Conservation (phyloP, 2,329 filamentous ascomycete genomes). For the Colletotrichum shisoi region DNA sequence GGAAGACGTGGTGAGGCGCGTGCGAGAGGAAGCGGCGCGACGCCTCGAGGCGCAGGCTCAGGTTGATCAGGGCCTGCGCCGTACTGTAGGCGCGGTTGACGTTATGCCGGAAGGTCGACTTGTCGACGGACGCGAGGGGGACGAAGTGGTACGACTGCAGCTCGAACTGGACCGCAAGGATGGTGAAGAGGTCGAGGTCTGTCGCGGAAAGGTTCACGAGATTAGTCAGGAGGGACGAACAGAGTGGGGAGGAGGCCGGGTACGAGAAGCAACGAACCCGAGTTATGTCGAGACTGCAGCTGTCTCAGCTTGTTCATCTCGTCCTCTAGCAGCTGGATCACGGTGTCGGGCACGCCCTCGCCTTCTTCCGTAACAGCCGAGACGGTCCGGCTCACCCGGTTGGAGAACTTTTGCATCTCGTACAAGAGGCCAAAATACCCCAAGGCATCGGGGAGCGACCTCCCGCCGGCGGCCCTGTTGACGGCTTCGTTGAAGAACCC, state of each 20-base stretch:
- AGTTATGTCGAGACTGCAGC: constrained; percentile 56
- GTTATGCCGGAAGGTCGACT: constrained; percentile 54
- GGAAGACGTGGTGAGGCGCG: constrained; percentile 60
- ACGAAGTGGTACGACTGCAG: constrained; percentile 63
- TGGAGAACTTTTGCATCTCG: constrained; percentile 61
- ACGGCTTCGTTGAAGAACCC: constrained; percentile 59
- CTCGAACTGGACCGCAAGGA: constrained; percentile 60
- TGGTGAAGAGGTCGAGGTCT: constrained; percentile 60
- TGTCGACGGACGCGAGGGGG: constrained; percentile 51
- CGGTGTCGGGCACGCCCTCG: constrained; percentile 56
- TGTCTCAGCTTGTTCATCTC: constrained; percentile 60
- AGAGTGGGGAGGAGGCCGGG: neutral
- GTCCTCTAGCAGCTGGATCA: constrained; percentile 60
- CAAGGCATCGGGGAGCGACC: constrained; percentile 53
- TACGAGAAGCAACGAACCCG: constrained; percentile 49
- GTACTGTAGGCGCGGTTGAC: constrained; percentile 59
- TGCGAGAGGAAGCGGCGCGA: constrained; percentile 52
- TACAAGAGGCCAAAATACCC: constrained; percentile 57
- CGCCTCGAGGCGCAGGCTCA: constrained; percentile 44
- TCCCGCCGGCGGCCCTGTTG: constrained; percentile 54
- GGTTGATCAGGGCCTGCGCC: constrained; percentile 55
- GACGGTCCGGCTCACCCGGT: constrained; percentile 59
- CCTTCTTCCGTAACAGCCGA: constrained; percentile 57
- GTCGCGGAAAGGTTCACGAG: neutral
- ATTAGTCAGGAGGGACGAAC: neutral